Percentiles rank a stretch among this genome's conserved stretches.
phyloP scores from a whole-genome alignment of 495 filamentous ascomycete genomes.

The Letharia lupina region DNA sequence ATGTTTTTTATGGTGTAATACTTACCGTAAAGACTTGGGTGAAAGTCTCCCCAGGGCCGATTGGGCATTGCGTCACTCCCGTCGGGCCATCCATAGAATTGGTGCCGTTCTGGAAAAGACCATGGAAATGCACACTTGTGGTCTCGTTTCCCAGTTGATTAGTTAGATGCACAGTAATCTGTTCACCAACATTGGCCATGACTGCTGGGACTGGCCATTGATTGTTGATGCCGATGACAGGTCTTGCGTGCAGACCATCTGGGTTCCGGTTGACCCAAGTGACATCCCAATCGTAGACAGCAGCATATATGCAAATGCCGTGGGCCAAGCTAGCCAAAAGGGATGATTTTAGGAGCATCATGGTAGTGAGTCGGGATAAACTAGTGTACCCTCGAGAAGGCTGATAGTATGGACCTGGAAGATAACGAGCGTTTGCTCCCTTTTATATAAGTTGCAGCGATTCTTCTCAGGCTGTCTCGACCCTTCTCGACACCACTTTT shows the following conservation, averaged over 20 bases:
- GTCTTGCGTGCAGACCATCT: conserved; percentile 57
- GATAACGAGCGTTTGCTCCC: background rate
- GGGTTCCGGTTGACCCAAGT: conserved; percentile 76
- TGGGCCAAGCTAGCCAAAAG: background rate
- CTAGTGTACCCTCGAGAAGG: background rate
- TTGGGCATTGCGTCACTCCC: conserved; percentile 59
- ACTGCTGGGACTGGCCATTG: conserved; percentile 67
- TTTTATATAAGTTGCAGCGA: background rate
- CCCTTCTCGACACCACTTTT: background rate
- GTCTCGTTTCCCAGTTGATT: conserved; percentile 60
- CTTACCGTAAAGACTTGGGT: conserved; percentile 38
- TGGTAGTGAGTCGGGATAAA: background rate
- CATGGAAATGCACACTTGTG: conserved; percentile 56
- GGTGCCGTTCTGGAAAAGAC: conserved; percentile 54
- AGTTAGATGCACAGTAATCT: conserved; percentile 58
- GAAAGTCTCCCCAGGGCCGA: conserved; percentile 46
- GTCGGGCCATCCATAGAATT: conserved; percentile 55
- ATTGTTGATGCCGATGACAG: conserved; percentile 69
- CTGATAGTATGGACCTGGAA: background rate
- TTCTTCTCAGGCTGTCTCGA: background rate
- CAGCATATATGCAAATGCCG: conserved; percentile 34
- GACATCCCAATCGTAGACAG: conserved; percentile 70
- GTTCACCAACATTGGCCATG: conserved; percentile 59
- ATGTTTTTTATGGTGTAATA: background rate
- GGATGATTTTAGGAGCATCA: background rate